Percentiles rank a stretch among this genome's conserved stretches.
These are phyloP conservation scores for Bacidia gigantensis DNA, from an alignment of 495 filamentous ascomycete genomes.

Conservation along the genomic window DNA sequence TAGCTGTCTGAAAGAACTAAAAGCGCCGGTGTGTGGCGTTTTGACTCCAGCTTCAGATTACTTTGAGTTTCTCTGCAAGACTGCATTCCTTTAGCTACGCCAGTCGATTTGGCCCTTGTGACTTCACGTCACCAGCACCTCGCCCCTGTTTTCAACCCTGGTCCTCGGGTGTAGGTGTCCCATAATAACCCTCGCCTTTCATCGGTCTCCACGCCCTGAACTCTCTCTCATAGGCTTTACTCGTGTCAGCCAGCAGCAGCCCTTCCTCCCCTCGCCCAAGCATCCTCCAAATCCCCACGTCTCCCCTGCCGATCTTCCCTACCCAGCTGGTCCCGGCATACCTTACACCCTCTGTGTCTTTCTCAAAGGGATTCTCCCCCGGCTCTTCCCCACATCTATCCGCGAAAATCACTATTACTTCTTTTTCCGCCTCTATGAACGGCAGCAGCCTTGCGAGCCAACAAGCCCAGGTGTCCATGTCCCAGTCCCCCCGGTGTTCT, in stretches of 20 bases:
- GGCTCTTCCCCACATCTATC: conserved; percentile 52
- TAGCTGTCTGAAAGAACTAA: no score
- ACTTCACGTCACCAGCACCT: no score
- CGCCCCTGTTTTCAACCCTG: no score
- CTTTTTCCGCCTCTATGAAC: conserved; percentile 31
- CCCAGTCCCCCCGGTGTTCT: conserved; percentile 40
- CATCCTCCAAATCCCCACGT: conserved; percentile 20
- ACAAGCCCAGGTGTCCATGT: conserved; percentile 71
- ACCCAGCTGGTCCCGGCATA: conserved; percentile 85
- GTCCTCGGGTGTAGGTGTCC: no score
- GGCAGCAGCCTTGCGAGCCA: conserved; percentile 80
- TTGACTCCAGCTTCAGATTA: no score
- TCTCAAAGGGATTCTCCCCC: conserved; percentile 19
- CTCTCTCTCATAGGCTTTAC: neutral
- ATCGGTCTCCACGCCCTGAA: neutral
- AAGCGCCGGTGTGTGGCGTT: conserved; percentile 1
- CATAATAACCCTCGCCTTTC: no score
- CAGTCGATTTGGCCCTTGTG: no score
- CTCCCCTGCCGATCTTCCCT: conserved; percentile 34
- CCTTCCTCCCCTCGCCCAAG: conserved; percentile 33
- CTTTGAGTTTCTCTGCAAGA: no score
- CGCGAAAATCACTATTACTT: conserved; percentile 67
- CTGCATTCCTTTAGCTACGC: no score
- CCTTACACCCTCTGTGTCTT: conserved; percentile 14
- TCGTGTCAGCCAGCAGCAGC: conserved; percentile 37